These are phyloP conservation scores for Udeniomyces megalosporus DNA, from an alignment of 768 basidiomycete species.

Conservation along the genomic window DNA sequence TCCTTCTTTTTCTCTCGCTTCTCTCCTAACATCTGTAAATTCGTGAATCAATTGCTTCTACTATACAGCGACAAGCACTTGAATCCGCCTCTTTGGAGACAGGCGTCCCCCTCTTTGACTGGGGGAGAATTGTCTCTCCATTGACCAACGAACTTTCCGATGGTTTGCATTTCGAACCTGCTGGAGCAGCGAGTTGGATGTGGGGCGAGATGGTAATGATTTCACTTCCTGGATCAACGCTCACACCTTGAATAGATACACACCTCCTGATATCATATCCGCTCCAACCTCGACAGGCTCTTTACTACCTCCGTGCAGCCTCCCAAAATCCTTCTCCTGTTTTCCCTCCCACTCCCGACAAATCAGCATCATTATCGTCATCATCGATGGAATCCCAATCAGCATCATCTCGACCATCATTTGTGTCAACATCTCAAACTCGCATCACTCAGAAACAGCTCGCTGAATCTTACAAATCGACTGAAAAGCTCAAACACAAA, in stretches of 20 bases:
- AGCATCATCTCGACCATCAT: background rate
- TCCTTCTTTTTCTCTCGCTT: background rate
- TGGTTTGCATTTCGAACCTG: constrained; percentile 3
- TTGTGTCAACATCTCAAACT: background rate
- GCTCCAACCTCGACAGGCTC: too few species aligned
- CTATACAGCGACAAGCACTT: background rate
- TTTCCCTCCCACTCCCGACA: background rate
- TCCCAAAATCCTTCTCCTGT: too few species aligned
- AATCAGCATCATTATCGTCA: constrained; percentile 5
- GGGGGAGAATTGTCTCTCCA: constrained; percentile 7
- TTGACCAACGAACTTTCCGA: constrained; percentile 3
- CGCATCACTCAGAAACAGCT: constrained; percentile 5
- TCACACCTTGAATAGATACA: too few species aligned
- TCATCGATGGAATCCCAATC: background rate
- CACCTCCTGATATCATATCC: background rate
- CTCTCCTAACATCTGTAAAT: background rate
- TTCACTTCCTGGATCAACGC: background rate
- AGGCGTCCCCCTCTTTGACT: constrained; percentile 9
- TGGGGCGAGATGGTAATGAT: background rate
- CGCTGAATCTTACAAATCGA: constrained; percentile 11
- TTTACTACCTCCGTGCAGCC: too few species aligned
- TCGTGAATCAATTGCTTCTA: background rate
- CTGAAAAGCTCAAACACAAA: too few species aligned
- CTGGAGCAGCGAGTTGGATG: constrained; percentile 1
- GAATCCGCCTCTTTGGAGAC: constrained; percentile 2